Conservation (phyloP, 257 asterid species). For the Solanum okadae region DNA sequence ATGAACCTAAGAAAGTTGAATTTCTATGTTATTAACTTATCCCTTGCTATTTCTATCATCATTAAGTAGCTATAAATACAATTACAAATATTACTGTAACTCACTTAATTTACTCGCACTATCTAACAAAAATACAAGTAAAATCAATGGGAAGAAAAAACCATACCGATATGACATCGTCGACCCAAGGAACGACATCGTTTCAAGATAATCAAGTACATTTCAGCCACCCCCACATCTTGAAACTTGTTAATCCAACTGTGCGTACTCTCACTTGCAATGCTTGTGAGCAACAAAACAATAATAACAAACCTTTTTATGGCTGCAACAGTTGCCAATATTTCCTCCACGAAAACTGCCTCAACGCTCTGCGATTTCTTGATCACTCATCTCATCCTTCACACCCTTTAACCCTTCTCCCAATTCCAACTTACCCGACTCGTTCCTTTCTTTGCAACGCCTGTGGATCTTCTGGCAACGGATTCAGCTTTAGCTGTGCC, state of each 20-base stretch:
- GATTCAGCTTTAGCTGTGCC: conserved; percentile 19
- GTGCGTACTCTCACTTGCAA: conserved; percentile 11
- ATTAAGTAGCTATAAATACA: not conserved
- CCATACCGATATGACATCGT: not conserved
- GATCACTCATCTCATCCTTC: conserved; percentile 19
- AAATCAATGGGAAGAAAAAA: not conserved
- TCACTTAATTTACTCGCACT: not conserved
- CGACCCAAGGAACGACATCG: not conserved
- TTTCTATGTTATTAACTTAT: too few species aligned
- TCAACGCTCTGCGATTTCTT: conserved; percentile 20
- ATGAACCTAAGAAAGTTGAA: too few species aligned
- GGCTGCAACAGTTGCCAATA: conserved; percentile 20
- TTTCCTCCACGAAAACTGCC: conserved; percentile 20
- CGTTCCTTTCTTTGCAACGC: conserved; percentile 8
- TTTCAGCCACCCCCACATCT: conserved; percentile 45
- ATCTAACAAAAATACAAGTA: not conserved
- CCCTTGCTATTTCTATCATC: too few species aligned
- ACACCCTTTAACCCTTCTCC: conserved; percentile 24
- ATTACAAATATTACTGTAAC: not conserved
- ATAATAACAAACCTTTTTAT: not conserved
- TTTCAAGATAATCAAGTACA: conserved; percentile 4
- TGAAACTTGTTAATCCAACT: conserved; percentile 10
- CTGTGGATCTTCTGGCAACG: conserved; percentile 9
- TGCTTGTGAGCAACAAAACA: conserved; percentile 5
- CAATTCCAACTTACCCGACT: conserved; percentile 12